Evolutionary conservation across 768 basidiomycete species (phyloP), one percentile per base, ranked within the genome.

Genomic region (Podaxis carcinomalis): DNA sequence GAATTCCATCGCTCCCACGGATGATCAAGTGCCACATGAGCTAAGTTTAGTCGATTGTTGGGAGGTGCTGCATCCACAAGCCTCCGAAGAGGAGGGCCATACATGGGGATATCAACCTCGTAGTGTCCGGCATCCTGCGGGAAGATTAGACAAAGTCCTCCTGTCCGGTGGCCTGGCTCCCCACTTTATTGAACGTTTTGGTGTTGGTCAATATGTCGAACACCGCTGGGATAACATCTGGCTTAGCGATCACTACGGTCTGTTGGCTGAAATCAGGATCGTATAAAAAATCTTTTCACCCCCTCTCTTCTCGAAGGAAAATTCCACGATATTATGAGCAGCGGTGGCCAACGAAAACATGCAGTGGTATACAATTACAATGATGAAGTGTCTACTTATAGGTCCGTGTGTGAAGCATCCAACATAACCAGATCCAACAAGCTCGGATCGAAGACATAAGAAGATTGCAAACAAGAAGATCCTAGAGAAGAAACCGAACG

Each of bases 101-200:
- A 60, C 59, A 21, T 60, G 59, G 59, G 59, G 59, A 13, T 60
- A 44, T 46, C 59, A 60, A 32, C 52, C 59, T 10, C 51, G 32
- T 25, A 21, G 40, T 16, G 19, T 32, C 32, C 32, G n/a, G 4
- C 46, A 44, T 53, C 59, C 59, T 4, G 19, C 42, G 2, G 40
- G 51, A 19, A 60, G 59, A 53, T 37, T 60, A 13, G 59, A 60
- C 25, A 60, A 60, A 28, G 59, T 52, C n/a, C 59, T 60, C 21
- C 3, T 53, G 32, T 60, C 51, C 11, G 59, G 59, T 46, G 19
- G 37, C 19, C 32, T 60, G 21, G 25, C 19, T 4, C 58, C 59
- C 9, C 28, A 53, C 11, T 60, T 42, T n/a, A 60, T 60, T 32
- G 51, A 53, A 36, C 51, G 51, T 7, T 13, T 60, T 46, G 59